These are phyloP conservation scores for Mortierella sp. DNA, from an alignment of 371 early-diverging fungal genomes.

Conservation along the genomic window DNA sequence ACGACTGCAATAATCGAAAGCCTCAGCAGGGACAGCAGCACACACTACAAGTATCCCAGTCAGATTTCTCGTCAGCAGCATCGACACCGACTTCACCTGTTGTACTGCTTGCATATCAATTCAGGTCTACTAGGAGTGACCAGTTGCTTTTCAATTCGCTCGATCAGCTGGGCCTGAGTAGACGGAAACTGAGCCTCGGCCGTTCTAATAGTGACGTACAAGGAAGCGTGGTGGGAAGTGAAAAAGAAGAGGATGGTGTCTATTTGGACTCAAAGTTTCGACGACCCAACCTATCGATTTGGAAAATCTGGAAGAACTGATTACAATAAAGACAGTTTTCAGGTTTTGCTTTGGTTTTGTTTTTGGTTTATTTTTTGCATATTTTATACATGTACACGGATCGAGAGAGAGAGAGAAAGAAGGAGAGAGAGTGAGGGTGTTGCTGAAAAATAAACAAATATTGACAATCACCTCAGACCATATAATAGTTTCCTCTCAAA, in stretches of 20 bases:
- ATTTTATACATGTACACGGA: conserved; percentile 15
- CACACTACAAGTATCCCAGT: no score
- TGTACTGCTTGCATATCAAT: conserved; percentile 48
- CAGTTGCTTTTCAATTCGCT: conserved; percentile 37
- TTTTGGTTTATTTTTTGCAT: conserved; percentile 5
- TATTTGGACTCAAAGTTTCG: conserved; percentile 34
- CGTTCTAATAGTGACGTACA: not conserved
- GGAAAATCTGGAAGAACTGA: conserved; percentile 40
- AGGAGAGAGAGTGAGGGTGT: not conserved
- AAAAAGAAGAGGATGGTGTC: conserved; percentile 16
- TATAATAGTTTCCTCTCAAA: not conserved
- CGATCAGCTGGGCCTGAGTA: conserved; percentile 30
- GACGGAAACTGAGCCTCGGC: conserved; percentile 22
- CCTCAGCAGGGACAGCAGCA: not conserved
- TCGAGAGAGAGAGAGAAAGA: not conserved
- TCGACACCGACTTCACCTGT: not conserved
- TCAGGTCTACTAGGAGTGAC: conserved; percentile 48
- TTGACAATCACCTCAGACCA: not conserved
- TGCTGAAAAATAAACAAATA: conserved; percentile 6
- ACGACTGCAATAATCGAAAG: not conserved
- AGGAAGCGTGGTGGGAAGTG: not conserved
- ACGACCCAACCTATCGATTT: conserved; percentile 40
- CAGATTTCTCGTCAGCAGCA: not conserved
- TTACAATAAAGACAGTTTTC: not conserved
- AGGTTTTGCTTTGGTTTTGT: conserved; percentile 11